These are phyloP conservation scores for Zychaea mexicana DNA, from an alignment of 371 early-diverging fungal genomes.

Conservation along the genomic window DNA sequence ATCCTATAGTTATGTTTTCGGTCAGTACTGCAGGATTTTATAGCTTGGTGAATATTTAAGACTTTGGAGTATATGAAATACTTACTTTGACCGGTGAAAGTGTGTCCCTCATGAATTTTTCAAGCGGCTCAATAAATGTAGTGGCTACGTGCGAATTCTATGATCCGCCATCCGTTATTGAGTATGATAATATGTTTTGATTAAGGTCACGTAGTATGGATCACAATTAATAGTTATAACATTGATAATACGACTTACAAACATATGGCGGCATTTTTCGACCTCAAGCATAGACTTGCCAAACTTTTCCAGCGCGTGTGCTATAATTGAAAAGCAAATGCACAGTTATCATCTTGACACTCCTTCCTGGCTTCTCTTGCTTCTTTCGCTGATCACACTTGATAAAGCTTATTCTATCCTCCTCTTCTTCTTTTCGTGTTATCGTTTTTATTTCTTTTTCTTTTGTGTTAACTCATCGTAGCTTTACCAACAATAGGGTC, in stretches of 20 bases:
- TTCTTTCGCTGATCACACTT: neutral
- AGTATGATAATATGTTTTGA: no score
- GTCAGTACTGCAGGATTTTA: no score
- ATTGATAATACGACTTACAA: no score
- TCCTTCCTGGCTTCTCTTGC: neutral
- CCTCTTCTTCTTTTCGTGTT: no score
- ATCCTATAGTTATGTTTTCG: constrained; percentile 41
- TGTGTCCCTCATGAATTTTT: constrained; percentile 59
- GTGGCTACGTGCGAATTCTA: constrained; percentile 65
- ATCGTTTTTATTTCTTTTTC: no score
- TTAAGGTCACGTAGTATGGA: no score
- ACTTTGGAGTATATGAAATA: no score
- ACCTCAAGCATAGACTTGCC: constrained; percentile 62
- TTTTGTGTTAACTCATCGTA: no score
- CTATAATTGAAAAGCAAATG: constrained; percentile 18
- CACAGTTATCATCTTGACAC: no score
- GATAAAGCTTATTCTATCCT: no score
- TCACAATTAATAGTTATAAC: no score
- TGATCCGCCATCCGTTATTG: neutral
- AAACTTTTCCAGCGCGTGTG: constrained; percentile 58
- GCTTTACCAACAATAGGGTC: constrained; percentile 64
- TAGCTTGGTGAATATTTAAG: no score
- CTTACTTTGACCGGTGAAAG: constrained; percentile 63
- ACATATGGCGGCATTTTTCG: constrained; percentile 63
- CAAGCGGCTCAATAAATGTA: constrained; percentile 69